Evolutionary conservation across 306 rosid species (phyloP).

Genomic region (Gastrolobium villosum): DNA sequence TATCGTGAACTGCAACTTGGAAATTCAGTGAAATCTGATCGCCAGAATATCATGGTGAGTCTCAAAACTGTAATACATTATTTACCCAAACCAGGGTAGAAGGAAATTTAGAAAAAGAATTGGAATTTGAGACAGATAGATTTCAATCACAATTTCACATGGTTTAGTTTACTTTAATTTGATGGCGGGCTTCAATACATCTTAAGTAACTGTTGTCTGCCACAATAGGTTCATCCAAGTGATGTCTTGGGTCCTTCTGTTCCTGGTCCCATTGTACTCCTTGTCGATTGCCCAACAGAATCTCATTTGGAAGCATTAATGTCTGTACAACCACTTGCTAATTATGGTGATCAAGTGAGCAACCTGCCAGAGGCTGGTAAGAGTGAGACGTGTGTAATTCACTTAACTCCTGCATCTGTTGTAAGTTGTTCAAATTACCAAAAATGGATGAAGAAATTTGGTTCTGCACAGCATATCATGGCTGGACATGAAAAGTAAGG

Average conservation of each 20-base stretch:
- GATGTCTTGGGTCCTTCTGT: slow-evolving; percentile 92
- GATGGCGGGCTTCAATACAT: slow-evolving; percentile 36
- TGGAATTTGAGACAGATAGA: slow-evolving; percentile 10
- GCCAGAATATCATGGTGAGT: slow-evolving; percentile 72
- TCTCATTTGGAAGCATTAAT: slow-evolving; percentile 78
- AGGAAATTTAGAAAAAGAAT: slow-evolving; percentile 23
- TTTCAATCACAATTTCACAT: slow-evolving; percentile 27
- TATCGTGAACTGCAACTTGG: slow-evolving; percentile 86
- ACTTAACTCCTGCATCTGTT: slow-evolving; percentile 81
- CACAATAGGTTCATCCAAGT: slow-evolving; percentile 84
- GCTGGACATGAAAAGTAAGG: slow-evolving; percentile 91
- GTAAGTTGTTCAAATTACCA: slow-evolving; percentile 70
- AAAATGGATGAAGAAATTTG: slow-evolving; percentile 85
- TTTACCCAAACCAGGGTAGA: slow-evolving; percentile 33
- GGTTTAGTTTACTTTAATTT: slow-evolving; percentile 41
- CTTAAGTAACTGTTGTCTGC: slow-evolving; percentile 36
- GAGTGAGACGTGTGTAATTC: slow-evolving; percentile 78
- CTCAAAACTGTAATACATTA: slow-evolving; percentile 35
- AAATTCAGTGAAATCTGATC: slow-evolving; percentile 85
- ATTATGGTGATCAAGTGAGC: slow-evolving; percentile 64
- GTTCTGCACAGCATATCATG: slow-evolving; percentile 85
- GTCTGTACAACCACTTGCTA: slow-evolving; percentile 62
- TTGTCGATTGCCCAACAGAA: slow-evolving; percentile 91
- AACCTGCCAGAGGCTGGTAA: slow-evolving; percentile 58
- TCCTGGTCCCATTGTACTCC: slow-evolving; percentile 95